phyloP scores from a whole-genome alignment of 192 early-diverging fungal species.

The Umbelopsis sp. region DNA sequence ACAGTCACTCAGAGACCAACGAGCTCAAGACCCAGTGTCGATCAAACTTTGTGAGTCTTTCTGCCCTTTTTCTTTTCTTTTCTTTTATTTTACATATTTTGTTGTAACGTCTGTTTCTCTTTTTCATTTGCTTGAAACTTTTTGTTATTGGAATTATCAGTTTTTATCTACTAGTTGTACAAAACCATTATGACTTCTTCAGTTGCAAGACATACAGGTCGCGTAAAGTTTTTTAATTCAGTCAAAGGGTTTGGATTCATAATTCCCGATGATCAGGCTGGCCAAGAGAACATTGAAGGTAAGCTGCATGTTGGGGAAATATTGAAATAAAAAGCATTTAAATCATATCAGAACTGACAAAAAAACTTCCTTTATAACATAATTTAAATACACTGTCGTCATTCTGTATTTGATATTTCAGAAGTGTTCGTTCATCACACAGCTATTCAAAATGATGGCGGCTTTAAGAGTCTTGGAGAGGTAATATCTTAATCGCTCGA shows the following conservation, averaged over 20 bases:
- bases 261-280: slow-evolving; percentile 65
- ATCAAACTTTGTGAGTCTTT: slow-evolving; percentile 6
- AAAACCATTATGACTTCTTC: slow-evolving; percentile 10
- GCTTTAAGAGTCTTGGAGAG: slow-evolving; percentile 76
- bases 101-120: neutral
- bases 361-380: too few relatives aligned
- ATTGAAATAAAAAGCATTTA: neutral
- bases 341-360: too few relatives aligned
- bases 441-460: slow-evolving; percentile 73
- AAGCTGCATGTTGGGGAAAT: slow-evolving; percentile 27
- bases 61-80: neutral
- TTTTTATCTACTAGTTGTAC: neutral
- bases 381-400: neutral
- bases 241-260: slow-evolving; percentile 92
- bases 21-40: neutral
- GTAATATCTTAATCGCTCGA: slow-evolving; percentile 29
- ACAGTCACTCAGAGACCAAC: slow-evolving; percentile 1
- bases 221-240: slow-evolving; percentile 87
- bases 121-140: neutral
- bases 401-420: slow-evolving; percentile 1
- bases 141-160: neutral
- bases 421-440: slow-evolving; percentile 81
- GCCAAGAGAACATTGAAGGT: slow-evolving; percentile 72
- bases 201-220: slow-evolving; percentile 48
- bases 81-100: slow-evolving; percentile 2